Evolutionary conservation across 495 filamentous ascomycete species (phyloP).

Genomic region (Penicillium antarcticum): DNA sequence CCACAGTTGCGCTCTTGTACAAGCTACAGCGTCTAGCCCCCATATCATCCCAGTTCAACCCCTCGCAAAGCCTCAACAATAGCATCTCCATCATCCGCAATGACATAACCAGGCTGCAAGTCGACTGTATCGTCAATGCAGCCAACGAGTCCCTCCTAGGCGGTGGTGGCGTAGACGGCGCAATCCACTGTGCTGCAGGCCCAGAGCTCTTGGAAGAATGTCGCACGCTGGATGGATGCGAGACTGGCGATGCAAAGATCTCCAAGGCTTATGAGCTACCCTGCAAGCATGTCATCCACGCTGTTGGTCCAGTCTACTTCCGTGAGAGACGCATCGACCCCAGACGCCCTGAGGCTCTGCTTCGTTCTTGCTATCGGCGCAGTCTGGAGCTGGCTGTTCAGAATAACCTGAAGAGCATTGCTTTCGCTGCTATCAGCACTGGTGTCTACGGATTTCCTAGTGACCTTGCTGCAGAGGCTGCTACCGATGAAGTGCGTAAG

Average conservation of each 20-base stretch:
- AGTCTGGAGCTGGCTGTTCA: conserved; percentile 70
- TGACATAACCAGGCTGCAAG: conserved; percentile 79
- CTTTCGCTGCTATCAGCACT: conserved; percentile 81
- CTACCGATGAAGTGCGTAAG: conserved; percentile 62
- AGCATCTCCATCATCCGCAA: conserved; percentile 65
- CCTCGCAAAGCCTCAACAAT: conserved; percentile 62
- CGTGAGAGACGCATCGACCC: conserved; percentile 21
- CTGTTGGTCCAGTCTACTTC: conserved; percentile 84
- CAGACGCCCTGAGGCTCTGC: conserved; percentile 42
- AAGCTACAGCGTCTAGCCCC: conserved; percentile 25
- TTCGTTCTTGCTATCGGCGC: conserved; percentile 71
- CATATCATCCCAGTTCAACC: conserved; percentile 20
- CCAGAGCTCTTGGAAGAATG: conserved; percentile 68
- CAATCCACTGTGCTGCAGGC: conserved; percentile 84
- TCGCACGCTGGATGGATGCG: conserved; percentile 61
- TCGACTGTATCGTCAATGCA: conserved; percentile 90
- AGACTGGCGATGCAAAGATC: conserved; percentile 79
- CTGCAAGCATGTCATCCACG: conserved; percentile 76
- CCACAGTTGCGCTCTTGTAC: conserved; percentile 64
- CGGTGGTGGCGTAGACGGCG: conserved; percentile 84
- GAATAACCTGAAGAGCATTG: conserved; percentile 64
- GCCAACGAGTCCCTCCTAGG: conserved; percentile 77
- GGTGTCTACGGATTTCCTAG: conserved; percentile 89
- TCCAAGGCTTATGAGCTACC: conserved; percentile 75
- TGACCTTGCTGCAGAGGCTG: conserved; percentile 63